Evolutionary conservation across 73 alveolate genomes (phyloP).

Genomic region (Stentor coeruleus): DNA sequence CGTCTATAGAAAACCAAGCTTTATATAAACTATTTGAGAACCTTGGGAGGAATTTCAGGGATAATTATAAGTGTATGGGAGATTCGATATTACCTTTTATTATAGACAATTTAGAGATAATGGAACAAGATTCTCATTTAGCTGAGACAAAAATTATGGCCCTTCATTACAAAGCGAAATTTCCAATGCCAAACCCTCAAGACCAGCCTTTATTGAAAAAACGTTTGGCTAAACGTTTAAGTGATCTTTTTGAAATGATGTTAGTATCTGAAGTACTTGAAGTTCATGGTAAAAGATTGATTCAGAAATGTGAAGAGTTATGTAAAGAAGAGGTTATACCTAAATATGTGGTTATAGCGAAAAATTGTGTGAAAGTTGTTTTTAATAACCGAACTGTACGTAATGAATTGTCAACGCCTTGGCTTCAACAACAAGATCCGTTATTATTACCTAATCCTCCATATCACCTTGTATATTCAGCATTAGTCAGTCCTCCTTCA

Average conservation of each 20-base stretch:
- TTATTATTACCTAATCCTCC: constrained; percentile 19
- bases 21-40: constrained; percentile 8
- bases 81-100: constrained; percentile 5
- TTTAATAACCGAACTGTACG: neutral
- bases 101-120: constrained; percentile 1
- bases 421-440: constrained; percentile 27
- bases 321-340: neutral
- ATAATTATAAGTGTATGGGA: neutral
- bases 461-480: neutral
- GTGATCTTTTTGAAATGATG: neutral
- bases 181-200: neutral
- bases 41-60: constrained; percentile 11
- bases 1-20: neutral
- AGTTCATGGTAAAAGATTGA: constrained; percentile 15
- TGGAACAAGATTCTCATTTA: constrained; percentile 6
- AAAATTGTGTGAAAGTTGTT: neutral
- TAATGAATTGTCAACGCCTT: neutral
- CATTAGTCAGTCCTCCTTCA: neutral
- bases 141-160: neutral
- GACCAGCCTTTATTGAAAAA: neutral
- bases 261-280: neutral
- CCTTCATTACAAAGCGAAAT: neutral
- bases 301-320: constrained; percentile 19
- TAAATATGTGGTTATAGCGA: neutral
- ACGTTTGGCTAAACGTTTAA: neutral